Conservation (phyloP, 805 yeast species). For the Pichia manshurica region DNA sequence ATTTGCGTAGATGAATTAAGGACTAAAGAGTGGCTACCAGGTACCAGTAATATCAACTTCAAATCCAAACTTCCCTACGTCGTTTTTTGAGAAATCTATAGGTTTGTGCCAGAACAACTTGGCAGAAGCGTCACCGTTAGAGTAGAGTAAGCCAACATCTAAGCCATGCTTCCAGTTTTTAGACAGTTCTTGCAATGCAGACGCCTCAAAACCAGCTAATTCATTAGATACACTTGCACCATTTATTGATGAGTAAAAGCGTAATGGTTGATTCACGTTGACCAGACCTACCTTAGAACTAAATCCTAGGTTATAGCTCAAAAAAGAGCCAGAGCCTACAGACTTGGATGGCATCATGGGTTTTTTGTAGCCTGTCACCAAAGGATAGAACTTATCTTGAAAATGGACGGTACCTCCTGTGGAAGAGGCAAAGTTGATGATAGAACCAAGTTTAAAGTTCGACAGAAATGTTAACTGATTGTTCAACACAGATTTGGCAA, state of each 20-base stretch:
- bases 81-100: background rate
- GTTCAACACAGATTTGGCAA: conserved; percentile 37
- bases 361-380: conserved; percentile 19
- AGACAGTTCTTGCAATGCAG: background rate
- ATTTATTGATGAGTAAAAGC: conserved; percentile 11
- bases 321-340: conserved; percentile 15
- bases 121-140: conserved; percentile 12
- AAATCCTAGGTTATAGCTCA: conserved; percentile 12
- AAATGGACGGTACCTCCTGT: conserved; percentile 41
- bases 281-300: conserved; percentile 9
- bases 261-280: conserved; percentile 12
- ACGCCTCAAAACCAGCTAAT: conserved; percentile 1
- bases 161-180: conserved; percentile 12
- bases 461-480: conserved; percentile 45
- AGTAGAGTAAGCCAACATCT: conserved; percentile 15
- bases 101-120: conserved; percentile 11
- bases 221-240: conserved; percentile 12
- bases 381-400: conserved; percentile 76
- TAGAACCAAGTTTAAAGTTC: conserved; percentile 49
- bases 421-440: conserved; percentile 35
- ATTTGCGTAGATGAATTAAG: background rate
- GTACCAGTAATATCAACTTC: conserved; percentile 16
- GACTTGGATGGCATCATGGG: conserved; percentile 17
- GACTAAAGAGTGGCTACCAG: conserved; percentile 8
- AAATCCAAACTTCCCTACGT: conserved; percentile 13